Percentiles rank a stretch among this genome's conserved stretches.
Evolutionary conservation across 2,329 filamentous ascomycete genomes (phyloP).

Genomic region (Neonectria hederae): DNA sequence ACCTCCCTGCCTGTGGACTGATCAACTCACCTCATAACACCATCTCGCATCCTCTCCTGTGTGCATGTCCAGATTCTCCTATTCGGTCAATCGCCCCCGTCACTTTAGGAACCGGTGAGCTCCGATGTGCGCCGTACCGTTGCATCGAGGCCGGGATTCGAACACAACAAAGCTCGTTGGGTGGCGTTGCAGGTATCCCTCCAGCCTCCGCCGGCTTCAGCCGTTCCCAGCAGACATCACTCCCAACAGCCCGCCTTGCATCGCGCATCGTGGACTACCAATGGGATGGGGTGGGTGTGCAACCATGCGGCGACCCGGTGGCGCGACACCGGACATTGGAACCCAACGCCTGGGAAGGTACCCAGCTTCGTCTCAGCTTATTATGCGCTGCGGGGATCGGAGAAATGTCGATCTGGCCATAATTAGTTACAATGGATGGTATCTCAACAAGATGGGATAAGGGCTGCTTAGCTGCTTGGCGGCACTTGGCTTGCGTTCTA

Average conservation of each 20-base stretch:
- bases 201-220: slow-evolving; percentile 13
- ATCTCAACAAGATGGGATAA: slow-evolving; percentile 5
- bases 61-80: background rate
- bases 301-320: slow-evolving; percentile 10
- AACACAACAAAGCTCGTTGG: slow-evolving; percentile 1
- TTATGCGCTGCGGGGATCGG: background rate
- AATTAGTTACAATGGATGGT: background rate
- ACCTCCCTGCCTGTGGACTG: background rate
- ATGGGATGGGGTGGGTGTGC: slow-evolving; percentile 7
- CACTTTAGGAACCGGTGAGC: background rate
- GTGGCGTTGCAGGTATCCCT: slow-evolving; percentile 6
- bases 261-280: slow-evolving; percentile 1
- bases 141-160: background rate
- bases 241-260: slow-evolving; percentile 10
- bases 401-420: background rate
- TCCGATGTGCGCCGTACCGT: background rate
- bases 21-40: background rate
- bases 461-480: background rate
- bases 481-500: background rate
- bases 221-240: slow-evolving; percentile 9
- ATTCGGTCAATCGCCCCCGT: background rate
- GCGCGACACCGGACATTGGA: background rate
- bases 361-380: background rate
- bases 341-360: background rate
- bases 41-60: background rate